Percentiles rank a stretch among this genome's conserved stretches.
Conservation (phyloP, 2,329 filamentous ascomycete species). For the Zymoseptoria passerinii region DNA sequence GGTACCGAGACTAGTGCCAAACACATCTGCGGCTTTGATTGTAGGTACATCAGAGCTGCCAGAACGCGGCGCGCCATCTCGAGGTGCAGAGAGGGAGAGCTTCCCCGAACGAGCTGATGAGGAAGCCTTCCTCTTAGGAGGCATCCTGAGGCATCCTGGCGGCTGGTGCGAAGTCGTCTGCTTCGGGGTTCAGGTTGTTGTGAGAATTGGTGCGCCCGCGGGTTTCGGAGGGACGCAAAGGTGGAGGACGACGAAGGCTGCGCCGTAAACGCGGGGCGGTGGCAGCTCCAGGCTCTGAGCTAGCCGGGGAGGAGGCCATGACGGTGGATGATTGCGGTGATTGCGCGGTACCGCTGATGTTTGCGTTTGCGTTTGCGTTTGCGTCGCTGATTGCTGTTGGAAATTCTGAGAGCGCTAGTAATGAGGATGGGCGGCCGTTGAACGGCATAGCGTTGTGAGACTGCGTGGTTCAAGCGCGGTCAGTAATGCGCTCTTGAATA, state of each 20-base stretch:
- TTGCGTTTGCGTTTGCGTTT: not conserved
- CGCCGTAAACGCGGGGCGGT: not conserved
- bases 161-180: conserved; percentile 18
- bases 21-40: conserved; percentile 15
- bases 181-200: conserved; percentile 16
- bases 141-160: conserved; percentile 13
- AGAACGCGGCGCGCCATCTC: not conserved
- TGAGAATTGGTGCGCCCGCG: conserved; percentile 3
- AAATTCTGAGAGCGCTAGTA: not conserved
- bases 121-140: conserved; percentile 25
- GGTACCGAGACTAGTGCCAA: conserved; percentile 5
- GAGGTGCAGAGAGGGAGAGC: conserved; percentile 5
- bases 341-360: not conserved
- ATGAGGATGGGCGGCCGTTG: not conserved
- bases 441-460: not conserved
- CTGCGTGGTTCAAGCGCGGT: not conserved
- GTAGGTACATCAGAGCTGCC: conserved; percentile 7
- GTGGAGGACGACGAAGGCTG: not conserved
- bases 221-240: not conserved
- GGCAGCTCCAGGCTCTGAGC: not conserved
- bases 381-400: too few relatives aligned
- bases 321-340: not conserved
- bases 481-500: not conserved
- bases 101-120: conserved; percentile 14
- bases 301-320: not conserved